Percentiles rank a stretch among this genome's conserved stretches.
Conservation (phyloP, 2,329 filamentous ascomycete genomes). For the Coleophoma cylindrospora region DNA sequence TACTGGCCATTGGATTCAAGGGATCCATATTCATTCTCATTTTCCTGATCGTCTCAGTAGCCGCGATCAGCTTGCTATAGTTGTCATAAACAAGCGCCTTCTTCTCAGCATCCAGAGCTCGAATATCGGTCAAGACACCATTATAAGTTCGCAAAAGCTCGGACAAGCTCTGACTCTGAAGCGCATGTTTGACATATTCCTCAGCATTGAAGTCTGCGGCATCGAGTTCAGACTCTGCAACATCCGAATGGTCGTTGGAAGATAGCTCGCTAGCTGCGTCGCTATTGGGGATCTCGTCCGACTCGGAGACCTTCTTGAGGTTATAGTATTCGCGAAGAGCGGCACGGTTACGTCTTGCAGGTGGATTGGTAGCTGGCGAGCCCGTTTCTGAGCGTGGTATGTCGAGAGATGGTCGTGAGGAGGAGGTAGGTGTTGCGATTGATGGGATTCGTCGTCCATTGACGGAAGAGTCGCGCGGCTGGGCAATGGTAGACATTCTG, state of each 20-base stretch:
- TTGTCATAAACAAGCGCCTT: conserved; percentile 98
- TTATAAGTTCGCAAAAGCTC: conserved; percentile 68
- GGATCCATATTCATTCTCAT: conserved; percentile 82
- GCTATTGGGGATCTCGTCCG: conserved; percentile 12
- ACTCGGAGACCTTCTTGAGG: conserved; percentile 42
- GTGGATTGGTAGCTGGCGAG: conserved; percentile 40
- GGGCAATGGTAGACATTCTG: conserved; percentile 60
- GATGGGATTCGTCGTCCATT: conserved; percentile 51
- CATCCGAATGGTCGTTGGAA: conserved; percentile 38
- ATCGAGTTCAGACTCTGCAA: conserved; percentile 69
- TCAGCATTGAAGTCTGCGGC: conserved; percentile 65
- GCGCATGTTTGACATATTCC: conserved; percentile 57
- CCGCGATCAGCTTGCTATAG: conserved; percentile 93
- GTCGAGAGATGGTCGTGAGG: conserved; percentile 70
- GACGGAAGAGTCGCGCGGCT: conserved; percentile 54
- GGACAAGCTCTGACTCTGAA: conserved; percentile 59
- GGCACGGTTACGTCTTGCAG: conserved; percentile 56
- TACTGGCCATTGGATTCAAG: conserved; percentile 65
- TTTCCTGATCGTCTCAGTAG: conserved; percentile 91
- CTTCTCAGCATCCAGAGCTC: conserved; percentile 88
- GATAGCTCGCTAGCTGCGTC: conserved; percentile 25
- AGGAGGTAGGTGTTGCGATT: conserved; percentile 65
- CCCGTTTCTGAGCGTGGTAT: conserved; percentile 52
- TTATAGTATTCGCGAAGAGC: conserved; percentile 95
- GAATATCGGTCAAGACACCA: conserved; percentile 71